Evolutionary conservation across 495 filamentous ascomycete species (phyloP).

Genomic region (Podospora bellae-mahoneyi): DNA sequence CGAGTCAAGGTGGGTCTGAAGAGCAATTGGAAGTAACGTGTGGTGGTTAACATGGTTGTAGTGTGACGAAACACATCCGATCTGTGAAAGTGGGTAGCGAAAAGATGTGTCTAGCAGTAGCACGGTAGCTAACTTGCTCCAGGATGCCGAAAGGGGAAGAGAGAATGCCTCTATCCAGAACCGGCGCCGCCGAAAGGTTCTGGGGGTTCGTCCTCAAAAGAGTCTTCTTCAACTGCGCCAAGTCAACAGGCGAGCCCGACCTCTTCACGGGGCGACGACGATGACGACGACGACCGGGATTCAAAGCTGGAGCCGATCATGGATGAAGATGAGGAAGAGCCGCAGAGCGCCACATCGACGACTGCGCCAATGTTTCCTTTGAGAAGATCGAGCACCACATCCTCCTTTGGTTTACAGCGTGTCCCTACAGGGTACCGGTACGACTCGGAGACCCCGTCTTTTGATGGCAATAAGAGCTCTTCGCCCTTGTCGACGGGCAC

Average conservation of each 20-base stretch:
- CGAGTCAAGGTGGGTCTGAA: constrained; percentile 73
- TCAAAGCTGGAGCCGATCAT: constrained; percentile 58
- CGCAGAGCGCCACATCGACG: constrained; percentile 35
- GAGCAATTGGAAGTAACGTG: not conserved
- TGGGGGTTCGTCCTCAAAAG: constrained; percentile 44
- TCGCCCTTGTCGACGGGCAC: constrained; percentile 47
- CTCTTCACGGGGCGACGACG: constrained; percentile 53
- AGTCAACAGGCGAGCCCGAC: constrained; percentile 50
- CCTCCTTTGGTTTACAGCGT: constrained; percentile 37
- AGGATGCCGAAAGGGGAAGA: constrained; percentile 82
- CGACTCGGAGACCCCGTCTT: constrained; percentile 51
- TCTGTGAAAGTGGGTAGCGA: constrained; percentile 71
- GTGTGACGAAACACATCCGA: constrained; percentile 83
- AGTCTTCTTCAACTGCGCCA: constrained; percentile 44
- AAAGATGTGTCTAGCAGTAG: constrained; percentile 10
- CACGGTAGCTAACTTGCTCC: constrained; percentile 23
- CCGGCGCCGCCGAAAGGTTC: constrained; percentile 51
- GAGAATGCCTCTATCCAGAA: constrained; percentile 81
- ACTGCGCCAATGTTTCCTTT: constrained; percentile 38
- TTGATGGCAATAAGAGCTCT: constrained; percentile 45
- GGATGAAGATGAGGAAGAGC: constrained; percentile 61
- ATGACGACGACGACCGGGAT: constrained; percentile 52
- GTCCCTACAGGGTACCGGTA: constrained; percentile 32
- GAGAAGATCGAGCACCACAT: constrained; percentile 44
- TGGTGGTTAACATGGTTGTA: constrained; percentile 32